Evolutionary conservation across 2,329 filamentous ascomycete genomes (phyloP), one percentile per base, ranked within the genome.

Genomic region (Dissoconium aciculare): DNA sequence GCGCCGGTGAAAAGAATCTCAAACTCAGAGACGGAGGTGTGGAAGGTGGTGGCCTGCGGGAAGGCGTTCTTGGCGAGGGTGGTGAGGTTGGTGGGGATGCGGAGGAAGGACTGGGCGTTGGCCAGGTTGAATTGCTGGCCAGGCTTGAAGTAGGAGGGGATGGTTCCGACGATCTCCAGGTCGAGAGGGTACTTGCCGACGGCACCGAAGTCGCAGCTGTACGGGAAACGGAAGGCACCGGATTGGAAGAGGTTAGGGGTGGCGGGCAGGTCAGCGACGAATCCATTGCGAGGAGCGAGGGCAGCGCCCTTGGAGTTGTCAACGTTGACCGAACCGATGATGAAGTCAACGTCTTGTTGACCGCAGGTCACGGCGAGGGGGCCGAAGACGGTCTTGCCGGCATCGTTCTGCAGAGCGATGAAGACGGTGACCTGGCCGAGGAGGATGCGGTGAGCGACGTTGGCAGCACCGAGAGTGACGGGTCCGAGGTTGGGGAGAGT

Each of bases 181-280:
- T 32, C 30, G 11, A 32, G 12, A 15, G 13, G 12, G 13, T 32
- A 13, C 25, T n/a, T 11, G 11, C 24, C 24, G 17, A 27, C 11
- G 13, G 23, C 19, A 17, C 30, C 24, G 17, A 32, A 32, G 23
- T 32, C 24, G 30, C 30, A 32, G 21, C 17, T 27, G 25, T 32
- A 32, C n/a, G 30, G 30, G 30, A 32, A 32, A 15, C 30, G 30
- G 30, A 32, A 32, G 4, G 30, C 13, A 17, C 30, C 30, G 11
- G 30, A 28, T 24, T 32, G 23, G 11, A 15, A 15, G 23, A 12
- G 11, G 13, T 27, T 17, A n/a, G 30, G 9, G 15, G 24, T 32
- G 3, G 23, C 14, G 4, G 30, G 21, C 12, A 32, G 27, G 5
- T 3, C 6, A 9, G 23, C 14, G 4, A 27, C 24, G 30, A 12